Conservation (phyloP, 768 basidiomycete genomes). For the Stropharia rugosoannulata region DNA sequence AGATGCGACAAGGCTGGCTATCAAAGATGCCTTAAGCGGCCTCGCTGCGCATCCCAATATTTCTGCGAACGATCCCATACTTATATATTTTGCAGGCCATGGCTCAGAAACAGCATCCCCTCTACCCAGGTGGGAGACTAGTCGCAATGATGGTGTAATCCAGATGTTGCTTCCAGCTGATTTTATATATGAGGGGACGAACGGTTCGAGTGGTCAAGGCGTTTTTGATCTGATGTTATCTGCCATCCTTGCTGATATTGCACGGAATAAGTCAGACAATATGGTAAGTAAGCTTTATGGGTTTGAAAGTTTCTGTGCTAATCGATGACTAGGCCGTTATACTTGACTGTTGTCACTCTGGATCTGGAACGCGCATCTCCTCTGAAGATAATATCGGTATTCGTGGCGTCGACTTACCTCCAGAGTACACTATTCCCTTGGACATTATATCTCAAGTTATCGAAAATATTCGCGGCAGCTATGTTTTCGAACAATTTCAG, state of each 20-base stretch:
- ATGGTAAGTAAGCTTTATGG: conserved; percentile 27
- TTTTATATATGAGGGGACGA: conserved; percentile 9
- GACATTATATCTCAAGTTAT: conserved; percentile 14
- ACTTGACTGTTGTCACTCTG: conserved; percentile 43
- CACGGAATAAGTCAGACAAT: conserved; percentile 36
- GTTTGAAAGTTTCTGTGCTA: background rate
- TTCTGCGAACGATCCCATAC: conserved; percentile 24
- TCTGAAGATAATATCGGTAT: background rate
- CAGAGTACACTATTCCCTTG: conserved; percentile 19
- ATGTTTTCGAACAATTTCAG: conserved; percentile 3
- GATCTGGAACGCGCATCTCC: conserved; percentile 13
- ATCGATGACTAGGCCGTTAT: conserved; percentile 32
- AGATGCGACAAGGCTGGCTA: conserved; percentile 29
- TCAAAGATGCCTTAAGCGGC: conserved; percentile 25
- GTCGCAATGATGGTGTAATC: background rate
- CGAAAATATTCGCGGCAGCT: conserved; percentile 5
- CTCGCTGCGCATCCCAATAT: conserved; percentile 17
- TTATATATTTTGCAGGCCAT: conserved; percentile 45
- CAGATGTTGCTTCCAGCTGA: conserved; percentile 29
- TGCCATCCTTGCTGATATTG: conserved; percentile 29
- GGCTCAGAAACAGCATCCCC: conserved; percentile 25
- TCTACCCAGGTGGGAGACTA: conserved; percentile 17
- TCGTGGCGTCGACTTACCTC: conserved; percentile 14
- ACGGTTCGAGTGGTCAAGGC: conserved; percentile 10
- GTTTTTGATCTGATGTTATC: conserved; percentile 41